A percentile compares a stretch with the other conserved stretches of the same genome.
phyloP scores from a whole-genome alignment of 495 filamentous ascomycete species.

The Aspergillus nidulans region DNA sequence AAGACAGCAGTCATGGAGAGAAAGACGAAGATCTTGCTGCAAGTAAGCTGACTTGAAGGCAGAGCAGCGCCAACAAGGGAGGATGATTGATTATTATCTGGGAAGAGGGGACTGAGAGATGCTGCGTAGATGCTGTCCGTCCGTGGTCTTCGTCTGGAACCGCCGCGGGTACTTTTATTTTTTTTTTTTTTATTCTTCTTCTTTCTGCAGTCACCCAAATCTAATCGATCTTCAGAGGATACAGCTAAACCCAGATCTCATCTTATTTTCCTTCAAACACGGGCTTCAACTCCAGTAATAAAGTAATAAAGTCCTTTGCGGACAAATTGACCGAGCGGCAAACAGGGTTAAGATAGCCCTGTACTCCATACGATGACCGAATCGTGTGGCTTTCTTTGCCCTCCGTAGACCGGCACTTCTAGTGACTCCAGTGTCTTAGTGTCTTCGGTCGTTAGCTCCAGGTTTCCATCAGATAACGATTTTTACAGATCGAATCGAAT shows the following conservation, averaged over 20 bases:
- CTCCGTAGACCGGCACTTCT: slow-evolving; percentile 10
- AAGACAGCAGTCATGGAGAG: slow-evolving; percentile 18
- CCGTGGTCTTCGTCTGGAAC: background rate
- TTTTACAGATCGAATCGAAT: background rate
- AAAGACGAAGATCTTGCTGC: slow-evolving; percentile 1
- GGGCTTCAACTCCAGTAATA: background rate
- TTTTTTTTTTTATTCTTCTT: background rate
- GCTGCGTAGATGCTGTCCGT: slow-evolving; percentile 24
- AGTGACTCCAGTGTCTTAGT: background rate
- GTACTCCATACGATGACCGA: background rate
- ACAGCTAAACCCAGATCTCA: background rate
- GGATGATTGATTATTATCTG: background rate
- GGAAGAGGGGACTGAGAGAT: slow-evolving; percentile 3
- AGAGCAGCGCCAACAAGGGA: background rate
- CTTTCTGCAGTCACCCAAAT: slow-evolving; percentile 2
- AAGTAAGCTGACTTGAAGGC: slow-evolving; percentile 8
- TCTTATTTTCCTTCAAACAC: background rate
- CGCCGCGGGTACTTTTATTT: background rate
- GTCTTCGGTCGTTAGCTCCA: slow-evolving; percentile 2
- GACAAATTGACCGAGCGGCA: background rate
- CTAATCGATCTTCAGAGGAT: slow-evolving; percentile 1
- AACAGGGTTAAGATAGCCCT: background rate
- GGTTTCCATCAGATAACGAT: slow-evolving; percentile 4
- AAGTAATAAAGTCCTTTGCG: background rate
- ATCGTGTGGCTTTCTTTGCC: background rate